Evolutionary conservation across 78 protist genomes (phyloP).

Genomic region (Creolimax fragrantissima): DNA sequence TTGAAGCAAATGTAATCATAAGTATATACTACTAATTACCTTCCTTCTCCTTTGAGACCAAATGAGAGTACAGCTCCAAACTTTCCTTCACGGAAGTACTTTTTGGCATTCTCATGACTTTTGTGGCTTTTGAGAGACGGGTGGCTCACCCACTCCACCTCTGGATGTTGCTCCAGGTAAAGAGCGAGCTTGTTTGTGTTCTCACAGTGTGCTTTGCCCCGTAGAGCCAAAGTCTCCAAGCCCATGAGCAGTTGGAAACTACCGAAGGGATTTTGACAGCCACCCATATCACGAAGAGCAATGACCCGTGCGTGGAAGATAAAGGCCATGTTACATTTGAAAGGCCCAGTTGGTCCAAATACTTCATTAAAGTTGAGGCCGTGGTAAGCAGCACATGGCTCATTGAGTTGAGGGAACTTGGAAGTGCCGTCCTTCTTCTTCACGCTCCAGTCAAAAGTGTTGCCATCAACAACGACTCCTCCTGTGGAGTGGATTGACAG

Average conservation of each 20-base stretch:
- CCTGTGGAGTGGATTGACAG: not conserved
- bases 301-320: constrained; percentile 26
- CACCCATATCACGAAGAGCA: constrained; percentile 34
- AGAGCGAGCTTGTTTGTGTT: constrained; percentile 39
- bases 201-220: constrained; percentile 24
- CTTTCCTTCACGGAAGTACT: constrained; percentile 19
- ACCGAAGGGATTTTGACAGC: constrained; percentile 29
- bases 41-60: constrained; percentile 27
- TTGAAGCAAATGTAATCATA: not conserved
- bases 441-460: constrained; percentile 34
- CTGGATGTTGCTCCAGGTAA: constrained; percentile 20
- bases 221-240: constrained; percentile 40
- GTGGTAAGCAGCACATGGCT: constrained; percentile 21
- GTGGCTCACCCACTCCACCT: constrained; percentile 34
- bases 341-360: constrained; percentile 31
- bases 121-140: constrained; percentile 18
- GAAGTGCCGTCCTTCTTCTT: constrained; percentile 7
- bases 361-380: constrained; percentile 26
- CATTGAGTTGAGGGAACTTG: constrained; percentile 11
- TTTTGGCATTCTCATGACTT: constrained; percentile 22
- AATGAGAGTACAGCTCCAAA: constrained; percentile 33
- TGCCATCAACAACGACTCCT: constrained; percentile 47
- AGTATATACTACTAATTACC: not conserved
- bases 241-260: constrained; percentile 39
- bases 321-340: not conserved